Evolutionary conservation across 768 basidiomycete species (phyloP).

Genomic region (Suillus discolor): DNA sequence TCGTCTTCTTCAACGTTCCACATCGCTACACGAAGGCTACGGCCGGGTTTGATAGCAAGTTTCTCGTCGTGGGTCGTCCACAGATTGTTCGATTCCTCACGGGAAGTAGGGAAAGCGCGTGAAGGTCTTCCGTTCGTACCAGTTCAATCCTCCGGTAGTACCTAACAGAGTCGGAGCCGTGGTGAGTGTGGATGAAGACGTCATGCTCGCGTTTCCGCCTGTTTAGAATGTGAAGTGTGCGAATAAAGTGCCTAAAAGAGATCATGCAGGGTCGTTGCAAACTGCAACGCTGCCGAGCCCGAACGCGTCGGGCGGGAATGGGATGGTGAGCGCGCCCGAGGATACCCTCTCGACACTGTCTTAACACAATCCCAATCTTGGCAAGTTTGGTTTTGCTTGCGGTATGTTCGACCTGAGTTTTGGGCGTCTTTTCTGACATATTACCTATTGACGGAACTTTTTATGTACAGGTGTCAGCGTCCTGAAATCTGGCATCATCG

Average conservation of each 20-base stretch:
- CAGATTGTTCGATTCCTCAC: background rate
- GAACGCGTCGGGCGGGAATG: background rate
- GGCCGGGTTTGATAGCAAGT: background rate
- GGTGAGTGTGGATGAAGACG: background rate
- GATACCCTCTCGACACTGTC: background rate
- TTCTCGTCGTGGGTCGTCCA: background rate
- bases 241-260: slow-evolving; percentile 1
- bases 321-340: background rate
- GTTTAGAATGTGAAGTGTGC: background rate
- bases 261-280: background rate
- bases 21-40: background rate
- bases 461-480: slow-evolving; percentile 3
- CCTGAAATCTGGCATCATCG: background rate
- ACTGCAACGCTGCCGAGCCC: background rate
- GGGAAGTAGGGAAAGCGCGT: background rate
- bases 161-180: background rate
- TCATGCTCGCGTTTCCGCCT: no score
- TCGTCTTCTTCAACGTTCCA: background rate
- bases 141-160: background rate
- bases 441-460: slow-evolving; percentile 8
- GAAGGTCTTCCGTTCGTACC: background rate
- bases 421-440: slow-evolving; percentile 13
- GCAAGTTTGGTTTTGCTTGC: background rate
- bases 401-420: background rate
- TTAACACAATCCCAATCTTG: background rate